Evolutionary conservation across 768 basidiomycete genomes (phyloP), one percentile per base, ranked within the genome.

Genomic region (Tubosaeta sp.): DNA sequence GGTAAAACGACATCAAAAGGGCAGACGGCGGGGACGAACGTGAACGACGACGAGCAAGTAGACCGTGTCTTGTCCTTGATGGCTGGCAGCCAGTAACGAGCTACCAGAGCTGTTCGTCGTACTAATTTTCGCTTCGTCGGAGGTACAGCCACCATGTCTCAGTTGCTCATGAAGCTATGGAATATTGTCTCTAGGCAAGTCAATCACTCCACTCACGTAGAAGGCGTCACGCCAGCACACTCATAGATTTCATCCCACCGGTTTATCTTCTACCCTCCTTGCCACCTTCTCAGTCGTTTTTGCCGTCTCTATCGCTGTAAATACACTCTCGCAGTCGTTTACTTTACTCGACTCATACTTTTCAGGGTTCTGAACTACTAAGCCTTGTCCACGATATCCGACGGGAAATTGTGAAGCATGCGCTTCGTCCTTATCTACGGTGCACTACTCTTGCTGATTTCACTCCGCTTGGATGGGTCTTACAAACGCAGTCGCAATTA

Each of bases 1-100:
- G 50, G 42, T 53, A 51, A 49, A 42, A 52, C 9, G 58, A 57
- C 60, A 67, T 64, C 39, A 59, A 37, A 50, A 44, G 7, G n/a
- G 48, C n/a, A 37, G 41, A 17, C 3, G 35, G n/a, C 35, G 47
- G 16, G 16, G n/a, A 39, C 27, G 35, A 17, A 41, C 39, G 39
- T 41, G 39, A 12, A 38, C 25, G 26, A 16, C 26, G 46, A 26
- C 39, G 48, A 19, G 22, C 29, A 22, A 11, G 38, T 10, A 32
- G 2, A 41, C 29, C 48, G 38, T 31, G 48, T 49, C 48, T 38
- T 12, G 37, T 31, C 37, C 47, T 31, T 17, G 48, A 42, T 33
- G 31, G 25, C 29, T 39, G 26, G 42, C 9, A 16, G 25, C 42
- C 42, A 25, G 42, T 27, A 27, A 26, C 14, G 11, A 43, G 42